phyloP scores from a whole-genome alignment of 441 rosid species.

The Adansonia madagascariensis region DNA sequence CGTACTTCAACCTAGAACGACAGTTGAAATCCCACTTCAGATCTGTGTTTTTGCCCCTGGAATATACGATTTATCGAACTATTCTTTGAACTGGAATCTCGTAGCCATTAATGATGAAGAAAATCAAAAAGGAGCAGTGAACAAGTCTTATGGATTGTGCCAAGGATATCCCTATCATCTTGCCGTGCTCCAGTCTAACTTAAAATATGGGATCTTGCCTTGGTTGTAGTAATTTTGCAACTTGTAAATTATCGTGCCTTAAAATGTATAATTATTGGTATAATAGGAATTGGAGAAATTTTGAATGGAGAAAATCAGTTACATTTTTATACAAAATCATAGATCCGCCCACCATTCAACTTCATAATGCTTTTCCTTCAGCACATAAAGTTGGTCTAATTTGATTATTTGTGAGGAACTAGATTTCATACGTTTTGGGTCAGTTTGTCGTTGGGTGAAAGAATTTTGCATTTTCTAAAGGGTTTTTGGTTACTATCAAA shows the following conservation, averaged over 20 bases:
- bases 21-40: constrained; percentile 64
- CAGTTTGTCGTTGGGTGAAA: background rate
- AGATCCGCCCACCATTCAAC: background rate
- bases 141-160: constrained; percentile 58
- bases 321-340: too few species aligned
- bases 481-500: background rate
- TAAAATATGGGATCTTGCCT: constrained; percentile 35
- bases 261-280: constrained; percentile 31
- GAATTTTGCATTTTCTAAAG: background rate
- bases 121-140: constrained; percentile 31
- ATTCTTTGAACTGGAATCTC: constrained; percentile 73
- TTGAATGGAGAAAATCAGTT: background rate
- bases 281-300: background rate
- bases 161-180: constrained; percentile 73
- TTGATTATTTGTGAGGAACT: background rate
- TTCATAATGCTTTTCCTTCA: background rate
- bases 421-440: background rate
- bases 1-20: constrained; percentile 60
- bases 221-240: constrained; percentile 35
- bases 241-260: constrained; percentile 41
- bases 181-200: constrained; percentile 64
- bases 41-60: constrained; percentile 83
- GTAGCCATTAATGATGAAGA: constrained; percentile 31
- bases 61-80: constrained; percentile 72
- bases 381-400: background rate